phyloP scores from a whole-genome alignment of 331 rosid genomes.

The Stylosanthes scabra region DNA sequence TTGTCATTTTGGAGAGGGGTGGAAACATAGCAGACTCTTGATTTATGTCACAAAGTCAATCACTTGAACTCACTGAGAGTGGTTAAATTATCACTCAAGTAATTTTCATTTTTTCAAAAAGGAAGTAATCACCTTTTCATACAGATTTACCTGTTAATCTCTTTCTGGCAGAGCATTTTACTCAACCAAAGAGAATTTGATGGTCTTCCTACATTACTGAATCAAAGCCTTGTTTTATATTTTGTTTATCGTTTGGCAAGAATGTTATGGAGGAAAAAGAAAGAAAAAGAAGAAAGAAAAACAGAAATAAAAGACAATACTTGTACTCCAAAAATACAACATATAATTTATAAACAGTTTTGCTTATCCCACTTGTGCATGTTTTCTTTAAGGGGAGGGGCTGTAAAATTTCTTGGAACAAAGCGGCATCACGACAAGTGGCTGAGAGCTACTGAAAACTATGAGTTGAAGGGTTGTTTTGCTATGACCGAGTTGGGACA shows the following conservation, averaged over 20 bases:
- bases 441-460: constrained; percentile 76
- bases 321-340: neutral
- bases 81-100: neutral
- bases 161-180: neutral
- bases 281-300: constrained; percentile 4
- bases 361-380: constrained; percentile 25
- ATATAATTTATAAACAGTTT: neutral
- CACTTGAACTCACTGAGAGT: neutral
- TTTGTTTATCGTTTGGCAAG: neutral
- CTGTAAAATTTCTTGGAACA: constrained; percentile 80
- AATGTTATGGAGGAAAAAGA: neutral
- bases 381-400: constrained; percentile 82
- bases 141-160: neutral
- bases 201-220: neutral
- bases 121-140: neutral
- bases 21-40: neutral
- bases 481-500: constrained; percentile 98
- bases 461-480: constrained; percentile 76
- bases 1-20: neutral
- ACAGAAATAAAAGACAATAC: neutral
- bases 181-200: neutral
- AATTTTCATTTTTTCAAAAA: neutral
- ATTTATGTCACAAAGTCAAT: neutral
- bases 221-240: neutral
- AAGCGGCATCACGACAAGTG: constrained; percentile 88